phyloP scores from a whole-genome alignment of 768 basidiomycete species.

The Neoboletus brunneissimus region DNA sequence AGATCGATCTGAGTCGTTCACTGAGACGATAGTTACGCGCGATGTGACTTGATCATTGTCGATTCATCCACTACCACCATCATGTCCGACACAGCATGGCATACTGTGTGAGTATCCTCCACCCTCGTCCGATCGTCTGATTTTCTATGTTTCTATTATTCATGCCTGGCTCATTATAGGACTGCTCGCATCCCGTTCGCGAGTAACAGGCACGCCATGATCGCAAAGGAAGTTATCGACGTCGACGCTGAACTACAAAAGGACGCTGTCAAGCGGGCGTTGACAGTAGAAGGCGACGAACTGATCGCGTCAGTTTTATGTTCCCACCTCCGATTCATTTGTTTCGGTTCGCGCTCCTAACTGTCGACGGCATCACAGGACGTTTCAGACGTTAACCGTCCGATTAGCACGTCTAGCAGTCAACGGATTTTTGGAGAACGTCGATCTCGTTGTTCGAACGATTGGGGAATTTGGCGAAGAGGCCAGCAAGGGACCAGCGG shows the following conservation, averaged over 20 bases:
- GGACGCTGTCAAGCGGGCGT: slow-evolving; percentile 70
- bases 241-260: slow-evolving; percentile 86
- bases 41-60: slow-evolving; percentile 3
- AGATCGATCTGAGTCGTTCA: not conserved
- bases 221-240: slow-evolving; percentile 80
- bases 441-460: slow-evolving; percentile 82
- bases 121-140: not conserved
- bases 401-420: slow-evolving; percentile 80
- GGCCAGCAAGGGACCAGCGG: slow-evolving; percentile 35
- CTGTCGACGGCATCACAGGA: slow-evolving; percentile 38
- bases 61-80: not conserved
- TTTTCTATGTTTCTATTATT: not conserved
- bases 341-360: slow-evolving; percentile 1
- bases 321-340: too few relatives aligned
- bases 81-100: slow-evolving; percentile 43
- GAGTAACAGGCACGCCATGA: slow-evolving; percentile 67
- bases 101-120: slow-evolving; percentile 46
- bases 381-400: slow-evolving; percentile 74
- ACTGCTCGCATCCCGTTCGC: slow-evolving; percentile 78
- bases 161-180: slow-evolving; percentile 33
- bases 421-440: slow-evolving; percentile 87
- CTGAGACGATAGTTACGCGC: not conserved
- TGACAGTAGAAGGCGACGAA: slow-evolving; percentile 62
- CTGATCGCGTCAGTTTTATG: slow-evolving; percentile 67
- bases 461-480: slow-evolving; percentile 77